Evolutionary conservation across 1,284 basidiomycete genomes (phyloP), one percentile per base, ranked within the genome.

Genomic region (Cutaneotrichosporon spelunceum): DNA sequence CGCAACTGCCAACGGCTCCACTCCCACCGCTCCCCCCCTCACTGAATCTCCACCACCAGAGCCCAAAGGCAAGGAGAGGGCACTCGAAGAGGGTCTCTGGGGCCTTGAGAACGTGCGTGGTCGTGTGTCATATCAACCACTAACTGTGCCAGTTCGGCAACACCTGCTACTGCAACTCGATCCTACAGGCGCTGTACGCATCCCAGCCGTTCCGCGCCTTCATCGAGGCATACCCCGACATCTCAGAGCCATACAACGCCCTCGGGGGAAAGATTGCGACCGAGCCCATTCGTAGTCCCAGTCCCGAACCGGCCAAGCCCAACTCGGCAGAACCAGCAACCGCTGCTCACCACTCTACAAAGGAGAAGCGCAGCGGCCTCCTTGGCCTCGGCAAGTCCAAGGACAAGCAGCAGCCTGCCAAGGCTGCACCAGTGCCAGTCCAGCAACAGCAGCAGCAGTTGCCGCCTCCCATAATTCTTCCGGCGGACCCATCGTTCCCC

Each of bases 141-240:
- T 16, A 13, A 47, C 45, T 3, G 4, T 47, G 7, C 10, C 24
- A 26, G 45, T 47, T 90, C 79, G 89, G 88, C 49, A 91, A 91
- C 76, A 91, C 88, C 33, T 91, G 89, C 81, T 99, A 99, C 79
- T 93, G 90, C 81, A 99, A 98, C 80, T 98, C 95, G 19, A 91
- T 99, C 29, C 84, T 99, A 11, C 95, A 99, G 78, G 89, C 95
- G 0, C 86, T 99, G 59, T 99, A 97, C 80, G 89, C 88, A 68
- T 91, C 89, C 68, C 78, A 83, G n/a, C 89, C 90, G 0, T 91
- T 93, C 73, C 83, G 90, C 44, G 85, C 89, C 48, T 87, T 90
- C 61, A 80, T 92, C 65, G 82, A 86, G 53, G 83, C 86, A 54
- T 83, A 86, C 63, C 78, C 82, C 26, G 71, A 76, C 60, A 62